phyloP scores from a whole-genome alignment of 371 early-diverging fungal species.

The Syncephalastrum sp. region DNA sequence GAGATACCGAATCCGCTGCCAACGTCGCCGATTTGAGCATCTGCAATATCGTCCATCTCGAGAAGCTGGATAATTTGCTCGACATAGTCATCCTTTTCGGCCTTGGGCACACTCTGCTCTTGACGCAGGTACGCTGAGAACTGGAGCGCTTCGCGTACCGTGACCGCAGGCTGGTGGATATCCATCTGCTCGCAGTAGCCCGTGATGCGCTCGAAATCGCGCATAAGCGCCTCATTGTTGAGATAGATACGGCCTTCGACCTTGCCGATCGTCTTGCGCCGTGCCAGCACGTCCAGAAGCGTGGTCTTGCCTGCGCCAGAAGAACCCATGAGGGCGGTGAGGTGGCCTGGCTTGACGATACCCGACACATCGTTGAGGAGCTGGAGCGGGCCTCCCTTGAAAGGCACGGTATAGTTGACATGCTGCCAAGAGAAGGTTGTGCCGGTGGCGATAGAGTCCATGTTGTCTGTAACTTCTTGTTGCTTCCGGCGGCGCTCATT shows the following conservation, averaged over 20 bases:
- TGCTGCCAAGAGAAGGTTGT: slow-evolving; percentile 50
- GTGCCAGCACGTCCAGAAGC: slow-evolving; percentile 73
- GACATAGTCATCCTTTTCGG: slow-evolving; percentile 59
- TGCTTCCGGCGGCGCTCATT: slow-evolving; percentile 17
- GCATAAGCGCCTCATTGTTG: slow-evolving; percentile 39
- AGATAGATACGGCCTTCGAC: slow-evolving; percentile 68
- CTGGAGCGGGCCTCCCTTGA: slow-evolving; percentile 45
- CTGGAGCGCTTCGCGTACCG: slow-evolving; percentile 61
- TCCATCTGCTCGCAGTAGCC: slow-evolving; percentile 82
- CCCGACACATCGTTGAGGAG: slow-evolving; percentile 45
- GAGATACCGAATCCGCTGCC: slow-evolving; percentile 46
- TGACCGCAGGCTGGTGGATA: slow-evolving; percentile 59
- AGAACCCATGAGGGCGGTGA: slow-evolving; percentile 79
- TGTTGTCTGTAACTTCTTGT: slow-evolving; percentile 12
- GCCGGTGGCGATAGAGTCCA: slow-evolving; percentile 28
- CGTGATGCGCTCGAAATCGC: slow-evolving; percentile 65
- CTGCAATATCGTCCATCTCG: slow-evolving; percentile 55
- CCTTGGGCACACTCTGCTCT: slow-evolving; percentile 45
- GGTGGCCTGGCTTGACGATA: slow-evolving; percentile 63
- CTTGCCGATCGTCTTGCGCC: slow-evolving; percentile 73
- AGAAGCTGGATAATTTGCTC: slow-evolving; percentile 60
- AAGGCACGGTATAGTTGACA: slow-evolving; percentile 47
- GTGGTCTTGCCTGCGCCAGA: slow-evolving; percentile 89
- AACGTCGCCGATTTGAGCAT: slow-evolving; percentile 52
- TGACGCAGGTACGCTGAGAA: slow-evolving; percentile 69